A percentile compares a stretch with the other conserved stretches of the same genome.
Evolutionary conservation across 768 basidiomycete genomes (phyloP).

Genomic region (Sporobolomyces phaffii): DNA sequence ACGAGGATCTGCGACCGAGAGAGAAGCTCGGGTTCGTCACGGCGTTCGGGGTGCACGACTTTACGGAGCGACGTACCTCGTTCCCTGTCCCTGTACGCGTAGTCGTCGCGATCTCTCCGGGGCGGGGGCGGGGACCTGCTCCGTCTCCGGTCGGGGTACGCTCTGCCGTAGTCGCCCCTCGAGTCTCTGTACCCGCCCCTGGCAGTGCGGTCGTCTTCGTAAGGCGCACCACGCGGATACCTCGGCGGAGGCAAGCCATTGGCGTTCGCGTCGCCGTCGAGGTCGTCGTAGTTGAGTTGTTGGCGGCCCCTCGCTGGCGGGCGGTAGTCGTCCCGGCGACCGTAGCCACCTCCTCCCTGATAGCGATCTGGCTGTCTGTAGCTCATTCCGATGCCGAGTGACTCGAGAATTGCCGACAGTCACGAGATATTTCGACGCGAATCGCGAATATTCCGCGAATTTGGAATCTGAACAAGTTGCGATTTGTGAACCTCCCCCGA

Average conservation of each 20-base stretch:
- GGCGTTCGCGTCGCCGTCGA: conserved; percentile 9
- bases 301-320: not conserved
- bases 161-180: not conserved
- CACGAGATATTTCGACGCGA: no score
- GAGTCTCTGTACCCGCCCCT: conserved; percentile 1
- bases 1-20: conserved; percentile 16
- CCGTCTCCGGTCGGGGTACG: not conserved
- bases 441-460: no score
- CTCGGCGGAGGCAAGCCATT: not conserved
- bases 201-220: conserved; percentile 19
- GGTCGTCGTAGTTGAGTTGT: conserved; percentile 17
- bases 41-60: no score
- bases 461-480: no score
- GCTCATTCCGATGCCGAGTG: not conserved
- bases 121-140: not conserved
- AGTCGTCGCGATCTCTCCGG: not conserved
- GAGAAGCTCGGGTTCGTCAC: no score
- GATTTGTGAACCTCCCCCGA: not conserved
- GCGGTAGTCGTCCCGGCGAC: no score
- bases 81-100: not conserved
- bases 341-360: no score
- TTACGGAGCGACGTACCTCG: not conserved
- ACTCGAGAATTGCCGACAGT: no score
- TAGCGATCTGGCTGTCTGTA: not conserved
- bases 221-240: not conserved